phyloP scores from a whole-genome alignment of 2,329 filamentous ascomycete genomes.

The Chaetomium strumarium region DNA sequence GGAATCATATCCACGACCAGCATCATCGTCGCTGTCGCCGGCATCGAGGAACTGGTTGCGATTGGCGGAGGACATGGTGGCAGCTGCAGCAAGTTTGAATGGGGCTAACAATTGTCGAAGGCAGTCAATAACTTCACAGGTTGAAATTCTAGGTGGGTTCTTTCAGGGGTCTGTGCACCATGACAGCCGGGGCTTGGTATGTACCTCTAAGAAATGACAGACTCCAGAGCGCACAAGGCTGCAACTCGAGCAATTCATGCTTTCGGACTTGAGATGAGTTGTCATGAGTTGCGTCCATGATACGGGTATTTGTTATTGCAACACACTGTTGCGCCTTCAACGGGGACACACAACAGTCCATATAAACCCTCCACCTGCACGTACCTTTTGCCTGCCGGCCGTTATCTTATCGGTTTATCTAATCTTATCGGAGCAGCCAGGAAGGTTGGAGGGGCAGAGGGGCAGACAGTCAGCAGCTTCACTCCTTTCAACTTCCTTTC shows the following conservation, averaged over 20 bases:
- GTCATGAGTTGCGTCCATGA: no score
- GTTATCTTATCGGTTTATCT: conserved; percentile 18
- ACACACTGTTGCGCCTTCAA: no score
- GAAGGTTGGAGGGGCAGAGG: not conserved
- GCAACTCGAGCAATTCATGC: no score
- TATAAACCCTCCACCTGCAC: not conserved
- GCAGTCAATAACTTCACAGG: not conserved
- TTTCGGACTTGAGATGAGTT: no score
- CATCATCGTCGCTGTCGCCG: conserved; percentile 54
- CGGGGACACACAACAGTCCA: not conserved
- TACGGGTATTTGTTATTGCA: no score
- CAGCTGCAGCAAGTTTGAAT: not conserved
- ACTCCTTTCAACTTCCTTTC: not conserved
- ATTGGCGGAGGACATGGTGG: conserved; percentile 59
- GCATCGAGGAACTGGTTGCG: conserved; percentile 66
- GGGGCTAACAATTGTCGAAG: not conserved
- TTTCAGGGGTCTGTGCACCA: not conserved
- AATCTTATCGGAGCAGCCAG: conserved; percentile 9
- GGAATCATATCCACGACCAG: conserved; percentile 57
- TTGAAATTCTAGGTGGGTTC: not conserved
- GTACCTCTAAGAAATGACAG: no score
- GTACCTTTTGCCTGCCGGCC: not conserved
- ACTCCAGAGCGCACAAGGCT: no score
- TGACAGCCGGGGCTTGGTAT: no score
- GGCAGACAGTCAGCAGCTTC: not conserved